These are phyloP conservation scores for Raphanus raphanistrum DNA, from an alignment of 345 rosid species.

Conservation along the genomic window DNA sequence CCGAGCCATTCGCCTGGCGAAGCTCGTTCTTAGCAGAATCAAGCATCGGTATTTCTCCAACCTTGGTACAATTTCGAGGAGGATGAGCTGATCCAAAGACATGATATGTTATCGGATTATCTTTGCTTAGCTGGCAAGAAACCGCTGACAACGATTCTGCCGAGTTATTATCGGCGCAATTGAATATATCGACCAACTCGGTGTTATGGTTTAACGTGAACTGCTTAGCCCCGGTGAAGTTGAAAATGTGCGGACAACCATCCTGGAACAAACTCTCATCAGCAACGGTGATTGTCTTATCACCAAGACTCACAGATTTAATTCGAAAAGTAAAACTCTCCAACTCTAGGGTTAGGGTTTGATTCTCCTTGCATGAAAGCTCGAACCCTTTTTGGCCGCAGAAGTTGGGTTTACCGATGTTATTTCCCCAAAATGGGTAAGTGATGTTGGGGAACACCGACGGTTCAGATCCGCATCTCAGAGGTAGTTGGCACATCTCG, in stretches of 20 bases:
- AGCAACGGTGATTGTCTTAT: slow-evolving; percentile 26
- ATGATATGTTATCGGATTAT: accelerated
- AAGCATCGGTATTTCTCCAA: slow-evolving; percentile 35
- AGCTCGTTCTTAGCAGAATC: not conserved
- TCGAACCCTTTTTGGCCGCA: slow-evolving; percentile 47
- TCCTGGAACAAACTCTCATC: not conserved
- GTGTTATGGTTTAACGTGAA: not conserved
- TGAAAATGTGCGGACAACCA: slow-evolving; percentile 16
- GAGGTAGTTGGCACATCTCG: slow-evolving; percentile 30
- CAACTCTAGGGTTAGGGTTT: not conserved
- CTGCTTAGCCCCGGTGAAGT: not conserved
- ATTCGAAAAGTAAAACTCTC: not conserved
- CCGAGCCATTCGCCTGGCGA: not conserved
- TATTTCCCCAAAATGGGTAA: slow-evolving; percentile 58
- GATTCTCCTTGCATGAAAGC: slow-evolving; percentile 31
- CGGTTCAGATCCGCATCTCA: slow-evolving; percentile 37
- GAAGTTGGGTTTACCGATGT: not conserved
- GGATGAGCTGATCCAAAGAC: not conserved
- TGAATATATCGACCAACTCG: slow-evolving; percentile 36
- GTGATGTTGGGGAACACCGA: not conserved
- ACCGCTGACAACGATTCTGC: not conserved
- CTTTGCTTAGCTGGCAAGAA: not conserved
- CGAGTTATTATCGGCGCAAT: not conserved
- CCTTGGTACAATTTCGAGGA: accelerated
- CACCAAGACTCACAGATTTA: accelerated